phyloP scores from a whole-genome alignment of 352 stramenopile genomes.

The Halophytophthora batemanensis region DNA sequence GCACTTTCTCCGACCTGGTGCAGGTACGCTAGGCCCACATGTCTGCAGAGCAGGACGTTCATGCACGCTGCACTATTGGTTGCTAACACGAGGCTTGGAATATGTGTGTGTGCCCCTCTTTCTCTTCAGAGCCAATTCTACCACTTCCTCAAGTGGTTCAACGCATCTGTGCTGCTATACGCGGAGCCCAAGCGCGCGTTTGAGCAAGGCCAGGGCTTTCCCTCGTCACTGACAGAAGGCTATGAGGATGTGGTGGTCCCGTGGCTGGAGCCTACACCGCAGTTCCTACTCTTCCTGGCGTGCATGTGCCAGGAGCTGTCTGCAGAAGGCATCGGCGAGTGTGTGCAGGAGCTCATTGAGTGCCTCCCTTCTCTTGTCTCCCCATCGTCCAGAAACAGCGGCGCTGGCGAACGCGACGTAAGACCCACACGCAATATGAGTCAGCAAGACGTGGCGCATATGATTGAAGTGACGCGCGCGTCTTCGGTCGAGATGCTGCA shows the following conservation, averaged over 20 bases:
- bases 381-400: slow-evolving; percentile 11
- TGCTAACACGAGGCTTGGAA: neutral
- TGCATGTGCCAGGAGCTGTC: slow-evolving; percentile 69
- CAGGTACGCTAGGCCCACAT: slow-evolving; percentile 29
- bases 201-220: neutral
- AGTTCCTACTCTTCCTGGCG: slow-evolving; percentile 70
- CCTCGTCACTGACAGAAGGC: slow-evolving; percentile 7
- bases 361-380: slow-evolving; percentile 42
- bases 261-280: slow-evolving; percentile 57
- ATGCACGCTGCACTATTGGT: neutral
- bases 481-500: slow-evolving; percentile 56
- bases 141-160: slow-evolving; percentile 82
- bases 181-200: slow-evolving; percentile 69
- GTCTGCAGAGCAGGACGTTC: neutral
- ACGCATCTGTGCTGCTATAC: slow-evolving; percentile 56
- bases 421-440: slow-evolving; percentile 20
- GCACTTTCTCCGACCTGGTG: slow-evolving; percentile 73
- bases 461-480: slow-evolving; percentile 73
- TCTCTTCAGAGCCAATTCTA: slow-evolving; percentile 62
- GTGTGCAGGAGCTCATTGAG: slow-evolving; percentile 66
- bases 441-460: slow-evolving; percentile 61
- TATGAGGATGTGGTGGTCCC: slow-evolving; percentile 39
- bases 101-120: slow-evolving; percentile 2
- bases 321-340: slow-evolving; percentile 61
- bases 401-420: slow-evolving; percentile 3